Evolutionary conservation across 2,329 filamentous ascomycete species (phyloP), one percentile per base, ranked within the genome.

Genomic region (Tolypocladium inflatum): DNA sequence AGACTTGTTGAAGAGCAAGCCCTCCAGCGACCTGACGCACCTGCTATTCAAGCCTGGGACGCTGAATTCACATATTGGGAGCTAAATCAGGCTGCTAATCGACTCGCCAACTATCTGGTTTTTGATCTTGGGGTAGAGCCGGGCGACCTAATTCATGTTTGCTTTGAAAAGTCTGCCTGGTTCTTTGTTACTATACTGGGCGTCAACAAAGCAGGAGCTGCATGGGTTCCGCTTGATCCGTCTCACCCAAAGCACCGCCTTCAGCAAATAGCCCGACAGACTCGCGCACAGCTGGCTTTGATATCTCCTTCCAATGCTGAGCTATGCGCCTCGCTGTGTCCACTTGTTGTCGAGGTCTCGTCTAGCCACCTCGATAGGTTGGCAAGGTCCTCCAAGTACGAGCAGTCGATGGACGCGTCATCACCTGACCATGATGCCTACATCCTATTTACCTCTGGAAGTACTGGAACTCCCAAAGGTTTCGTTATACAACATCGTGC

Each of bases 41-140:
- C 6, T 15, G 75, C 76, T n/a, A 68, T 77, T 38, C 64, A 72
- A 42, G 73, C 75, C 1, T 77, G 74, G 74, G 75, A 77, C 8
- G 58, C 74, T 72, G 15, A 57, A 63, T 52, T 70, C 73, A 74
- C 73, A 11, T 77, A 76, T 56, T 54, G 63, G 53, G 67, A 77
- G 39, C 64, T 76, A 33, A 42, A 61, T n/a, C 17, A 33, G 4
- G 38, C 52, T 11, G 33, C 56, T 13, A 57, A 56, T 23, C 45
- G 52, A 9, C 57, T 63, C 13, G 61, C 61, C 3, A 11, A 30
- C 33, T 39, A 60, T 17, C 58, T 61, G 17, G 42, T 57, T 30
- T 6, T 35, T 5, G 30, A 38, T 7, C 9, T 55, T 13, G 65
- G 65, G 19, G 62, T 74, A 3, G 11, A 35, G 17, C 15, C 33